Evolutionary conservation across 768 basidiomycete species (phyloP), one percentile per base, ranked within the genome.

Genomic region (Russula compacta): DNA sequence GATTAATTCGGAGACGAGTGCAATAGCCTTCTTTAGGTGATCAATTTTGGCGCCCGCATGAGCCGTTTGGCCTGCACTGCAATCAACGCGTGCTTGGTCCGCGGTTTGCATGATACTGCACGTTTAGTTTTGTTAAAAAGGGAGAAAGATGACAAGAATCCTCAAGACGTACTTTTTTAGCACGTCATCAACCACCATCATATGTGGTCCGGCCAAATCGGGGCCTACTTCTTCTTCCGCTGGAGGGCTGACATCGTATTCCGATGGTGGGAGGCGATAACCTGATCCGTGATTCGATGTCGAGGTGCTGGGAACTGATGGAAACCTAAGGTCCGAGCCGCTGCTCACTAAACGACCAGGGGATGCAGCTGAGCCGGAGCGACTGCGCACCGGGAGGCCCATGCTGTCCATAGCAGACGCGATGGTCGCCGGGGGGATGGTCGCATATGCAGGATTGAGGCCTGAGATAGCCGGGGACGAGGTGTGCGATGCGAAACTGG

Each of bases 101-200:
- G 84, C 83, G 15, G 83, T 83, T 57, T 80, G 77, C 44, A 80
- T 82, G 65, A 86, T 84, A 70, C 85, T 86, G 67, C 44, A 64
- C 57, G 63, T 60, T 55, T 68, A 62, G 33, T 42, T 54, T 56
- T 32, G 3, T 29, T 64, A 59, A 55, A 54, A 49, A 58, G 29
- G 36, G 14, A n/a, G 51, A 61, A 43, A 47, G 57, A n/a, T 44
- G 59, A 60, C 17, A 67, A 69, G 46, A 64, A 66, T 64, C 64
- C 11, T 69, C 53, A 49, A 24, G 39, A 66, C 81, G 70, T 66
- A 86, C 86, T 80, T 78, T 69, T 77, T 79, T 43, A 81, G 71
- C 74, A 81, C 75, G 67, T 75, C 76, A 12, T 78, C 77, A 39
- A 81, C 75, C 29, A 74, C 76, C 71, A 76, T 72, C 67, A 86